A percentile compares a stretch with the other conserved stretches of the same genome.
Evolutionary conservation across 331 rosid genomes (phyloP).

Genomic region (Malus hybrid): DNA sequence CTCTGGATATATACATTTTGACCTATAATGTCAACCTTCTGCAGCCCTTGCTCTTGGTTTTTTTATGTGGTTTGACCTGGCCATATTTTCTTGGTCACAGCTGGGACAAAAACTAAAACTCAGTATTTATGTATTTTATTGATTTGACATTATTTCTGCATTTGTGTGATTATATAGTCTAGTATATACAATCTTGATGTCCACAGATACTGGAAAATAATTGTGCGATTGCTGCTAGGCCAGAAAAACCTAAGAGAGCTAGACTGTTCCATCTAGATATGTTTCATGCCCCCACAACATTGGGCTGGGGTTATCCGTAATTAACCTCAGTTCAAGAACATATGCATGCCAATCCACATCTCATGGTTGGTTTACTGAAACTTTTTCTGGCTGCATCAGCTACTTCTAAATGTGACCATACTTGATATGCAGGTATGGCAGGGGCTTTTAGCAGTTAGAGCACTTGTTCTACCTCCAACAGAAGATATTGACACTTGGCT

Average conservation of each 20-base stretch:
- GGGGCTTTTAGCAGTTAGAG: constrained; percentile 63
- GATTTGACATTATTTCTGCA: too few relatives aligned
- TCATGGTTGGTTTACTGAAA: neutral
- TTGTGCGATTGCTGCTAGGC: neutral
- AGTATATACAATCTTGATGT: neutral
- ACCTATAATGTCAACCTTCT: neutral
- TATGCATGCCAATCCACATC: neutral
- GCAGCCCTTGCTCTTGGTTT: neutral
- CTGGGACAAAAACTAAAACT: too few relatives aligned
- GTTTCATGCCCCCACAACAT: neutral
- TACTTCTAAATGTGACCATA: constrained; percentile 9
- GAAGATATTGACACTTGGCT: constrained; percentile 95
- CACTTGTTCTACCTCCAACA: constrained; percentile 88
- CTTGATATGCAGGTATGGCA: constrained; percentile 79
- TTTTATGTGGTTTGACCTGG: neutral
- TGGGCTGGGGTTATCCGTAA: neutral
- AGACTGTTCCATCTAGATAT: neutral
- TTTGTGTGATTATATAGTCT: too few relatives aligned
- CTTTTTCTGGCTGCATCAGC: neutral
- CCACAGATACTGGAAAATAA: neutral
- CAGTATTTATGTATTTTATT: too few relatives aligned
- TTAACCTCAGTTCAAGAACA: neutral
- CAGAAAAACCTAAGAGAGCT: neutral
- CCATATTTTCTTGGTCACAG: neutral
- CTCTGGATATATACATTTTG: neutral